A percentile compares a stretch with the other conserved stretches of the same genome.
Evolutionary conservation across 2,329 filamentous ascomycete species (phyloP).

Genomic region (Alternaria incomplexa): DNA sequence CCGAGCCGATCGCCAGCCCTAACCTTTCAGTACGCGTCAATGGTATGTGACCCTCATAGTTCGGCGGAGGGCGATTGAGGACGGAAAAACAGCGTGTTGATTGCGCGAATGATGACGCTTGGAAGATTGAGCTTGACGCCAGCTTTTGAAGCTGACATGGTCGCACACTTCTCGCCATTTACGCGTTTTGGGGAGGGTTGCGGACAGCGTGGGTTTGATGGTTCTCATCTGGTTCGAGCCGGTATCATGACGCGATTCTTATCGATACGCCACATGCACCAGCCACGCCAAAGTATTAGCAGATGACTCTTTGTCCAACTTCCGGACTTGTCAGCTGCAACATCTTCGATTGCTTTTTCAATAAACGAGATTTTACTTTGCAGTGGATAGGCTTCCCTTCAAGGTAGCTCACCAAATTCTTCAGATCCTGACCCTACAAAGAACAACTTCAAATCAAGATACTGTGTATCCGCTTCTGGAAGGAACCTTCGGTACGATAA

Average conservation of each 20-base stretch:
- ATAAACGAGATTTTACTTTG: not conserved
- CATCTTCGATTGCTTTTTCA: not conserved
- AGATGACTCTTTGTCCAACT: not conserved
- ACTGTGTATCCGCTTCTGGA: not conserved
- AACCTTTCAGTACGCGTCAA: slow-evolving; percentile 78
- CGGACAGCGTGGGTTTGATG: not conserved
- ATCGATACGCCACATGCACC: slow-evolving; percentile 33
- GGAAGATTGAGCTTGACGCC: not conserved
- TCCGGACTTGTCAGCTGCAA: not conserved
- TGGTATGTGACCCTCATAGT: slow-evolving; percentile 91
- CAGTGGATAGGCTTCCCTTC: not conserved
- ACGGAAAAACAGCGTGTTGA: slow-evolving; percentile 70
- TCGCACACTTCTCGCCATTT: slow-evolving; percentile 25
- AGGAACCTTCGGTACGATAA: not conserved
- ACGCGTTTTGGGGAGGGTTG: not conserved
- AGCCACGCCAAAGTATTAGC: slow-evolving; percentile 17
- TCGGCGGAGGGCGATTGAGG: slow-evolving; percentile 81
- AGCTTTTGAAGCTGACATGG: slow-evolving; percentile 14
- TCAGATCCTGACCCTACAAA: not conserved
- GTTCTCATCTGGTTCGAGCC: not conserved
- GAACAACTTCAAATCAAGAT: not conserved
- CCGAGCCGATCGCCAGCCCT: slow-evolving; percentile 69
- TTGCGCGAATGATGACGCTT: not conserved
- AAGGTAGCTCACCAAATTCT: not conserved
- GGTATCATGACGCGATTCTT: slow-evolving; percentile 16